A percentile compares a stretch with the other conserved stretches of the same genome.
Evolutionary conservation across 176 grass and related monocot genomes (phyloP).

Genomic region (Poa pratensis): DNA sequence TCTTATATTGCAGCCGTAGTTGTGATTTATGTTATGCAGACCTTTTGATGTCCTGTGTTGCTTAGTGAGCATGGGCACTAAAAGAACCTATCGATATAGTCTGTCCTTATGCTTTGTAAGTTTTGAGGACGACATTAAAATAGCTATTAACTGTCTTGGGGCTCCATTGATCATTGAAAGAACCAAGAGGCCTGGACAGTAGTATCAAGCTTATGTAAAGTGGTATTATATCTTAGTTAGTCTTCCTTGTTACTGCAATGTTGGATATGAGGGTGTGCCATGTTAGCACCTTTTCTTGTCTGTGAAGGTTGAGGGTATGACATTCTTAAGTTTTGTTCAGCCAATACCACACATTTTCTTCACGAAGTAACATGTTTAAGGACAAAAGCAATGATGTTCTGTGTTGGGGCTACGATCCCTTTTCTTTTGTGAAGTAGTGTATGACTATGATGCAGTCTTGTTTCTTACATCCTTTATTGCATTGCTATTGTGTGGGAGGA

Average conservation of each 20-base stretch:
- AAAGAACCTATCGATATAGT: background rate
- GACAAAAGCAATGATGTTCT: background rate
- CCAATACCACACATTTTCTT: background rate
- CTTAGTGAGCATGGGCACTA: slow-evolving; percentile 7
- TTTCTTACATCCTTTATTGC: background rate
- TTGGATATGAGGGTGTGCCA: background rate
- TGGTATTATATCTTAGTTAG: background rate
- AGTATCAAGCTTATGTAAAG: background rate
- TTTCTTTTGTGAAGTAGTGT: background rate
- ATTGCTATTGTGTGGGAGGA: background rate
- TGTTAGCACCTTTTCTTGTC: slow-evolving; percentile 8
- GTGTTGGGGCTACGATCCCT: background rate
- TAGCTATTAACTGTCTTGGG: background rate
- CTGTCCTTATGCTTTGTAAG: background rate
- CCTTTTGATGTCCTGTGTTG: background rate
- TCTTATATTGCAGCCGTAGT: background rate
- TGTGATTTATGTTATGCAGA: slow-evolving; percentile 18
- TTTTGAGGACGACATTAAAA: background rate
- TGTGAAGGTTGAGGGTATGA: background rate
- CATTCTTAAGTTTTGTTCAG: background rate
- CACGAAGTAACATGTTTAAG: background rate
- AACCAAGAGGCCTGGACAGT: background rate
- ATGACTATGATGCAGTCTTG: background rate
- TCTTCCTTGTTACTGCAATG: background rate
- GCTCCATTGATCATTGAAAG: background rate